A percentile compares a stretch with the other conserved stretches of the same genome.
These are phyloP conservation scores for Trichoderma sp. DNA, from an alignment of 2,329 filamentous ascomycete genomes.

Conservation along the genomic window DNA sequence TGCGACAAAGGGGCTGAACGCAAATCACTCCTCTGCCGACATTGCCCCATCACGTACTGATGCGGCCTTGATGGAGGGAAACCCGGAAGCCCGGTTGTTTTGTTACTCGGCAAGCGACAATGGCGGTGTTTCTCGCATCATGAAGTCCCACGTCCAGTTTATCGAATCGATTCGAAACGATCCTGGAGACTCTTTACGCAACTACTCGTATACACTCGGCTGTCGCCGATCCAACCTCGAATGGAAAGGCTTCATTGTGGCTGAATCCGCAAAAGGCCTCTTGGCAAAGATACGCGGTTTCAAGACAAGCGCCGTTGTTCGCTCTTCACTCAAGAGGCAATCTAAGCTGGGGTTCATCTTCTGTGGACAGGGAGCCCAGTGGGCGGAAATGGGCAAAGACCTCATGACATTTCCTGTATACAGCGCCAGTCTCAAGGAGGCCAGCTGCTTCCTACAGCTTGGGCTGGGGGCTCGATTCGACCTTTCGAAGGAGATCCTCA, in stretches of 20 bases:
- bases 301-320: slow-evolving; percentile 32
- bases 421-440: slow-evolving; percentile 43
- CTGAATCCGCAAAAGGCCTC: slow-evolving; percentile 42
- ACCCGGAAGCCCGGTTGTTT: slow-evolving; percentile 41
- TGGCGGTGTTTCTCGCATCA: slow-evolving; percentile 42
- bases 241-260: slow-evolving; percentile 47
- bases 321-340: slow-evolving; percentile 35
- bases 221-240: slow-evolving; percentile 50
- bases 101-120: slow-evolving; percentile 50
- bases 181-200: slow-evolving; percentile 36
- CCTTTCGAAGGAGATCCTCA: slow-evolving; percentile 44
- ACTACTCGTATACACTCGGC: slow-evolving; percentile 52
- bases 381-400: slow-evolving; percentile 48
- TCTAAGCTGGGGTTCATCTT: slow-evolving; percentile 47
- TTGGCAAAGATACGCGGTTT: slow-evolving; percentile 34
- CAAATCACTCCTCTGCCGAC: slow-evolving; percentile 44
- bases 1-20: slow-evolving; percentile 39
- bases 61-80: neutral
- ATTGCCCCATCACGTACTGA: slow-evolving; percentile 9
- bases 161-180: slow-evolving; percentile 32
- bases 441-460: slow-evolving; percentile 38
- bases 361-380: slow-evolving; percentile 49
- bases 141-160: slow-evolving; percentile 42
- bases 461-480: slow-evolving; percentile 40
- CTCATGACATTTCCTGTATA: slow-evolving; percentile 49